phyloP scores from a whole-genome alignment of 116 monocot genomes.

The Posidonia oceanica region DNA sequence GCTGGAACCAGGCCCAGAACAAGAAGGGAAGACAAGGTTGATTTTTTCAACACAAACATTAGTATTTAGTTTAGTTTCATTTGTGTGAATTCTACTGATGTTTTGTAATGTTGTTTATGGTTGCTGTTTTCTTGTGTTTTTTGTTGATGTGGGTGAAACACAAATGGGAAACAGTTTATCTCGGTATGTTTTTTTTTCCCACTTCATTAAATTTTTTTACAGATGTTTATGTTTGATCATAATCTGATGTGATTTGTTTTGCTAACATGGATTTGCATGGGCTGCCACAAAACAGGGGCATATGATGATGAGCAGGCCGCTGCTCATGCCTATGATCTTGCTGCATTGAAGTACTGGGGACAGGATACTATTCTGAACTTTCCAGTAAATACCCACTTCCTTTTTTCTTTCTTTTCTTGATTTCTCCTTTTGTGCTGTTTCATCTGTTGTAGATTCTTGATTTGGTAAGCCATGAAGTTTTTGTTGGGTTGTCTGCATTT shows the following conservation, averaged over 20 bases:
- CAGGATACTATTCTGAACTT: slow-evolving; percentile 80
- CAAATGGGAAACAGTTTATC: slow-evolving; percentile 56
- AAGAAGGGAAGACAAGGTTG: slow-evolving; percentile 93
- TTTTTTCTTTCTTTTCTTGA: neutral
- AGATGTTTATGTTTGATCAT: neutral
- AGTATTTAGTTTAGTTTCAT: neutral
- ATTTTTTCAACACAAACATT: neutral
- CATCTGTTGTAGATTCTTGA: neutral
- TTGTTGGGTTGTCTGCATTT: neutral
- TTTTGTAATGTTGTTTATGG: neutral
- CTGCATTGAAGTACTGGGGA: slow-evolving; percentile 95
- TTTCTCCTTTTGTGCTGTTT: neutral
- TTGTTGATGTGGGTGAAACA: neutral
- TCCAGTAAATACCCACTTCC: slow-evolving; percentile 22
- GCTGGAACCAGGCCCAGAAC: slow-evolving; percentile 72
- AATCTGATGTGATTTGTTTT: neutral
- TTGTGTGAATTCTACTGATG: neutral
- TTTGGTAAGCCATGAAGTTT: too few species aligned
- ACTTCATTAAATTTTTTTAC: neutral
- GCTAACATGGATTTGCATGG: neutral
- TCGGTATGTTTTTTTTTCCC: slow-evolving; percentile 39
- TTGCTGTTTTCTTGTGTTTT: neutral
- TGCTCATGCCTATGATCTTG: slow-evolving; percentile 80
- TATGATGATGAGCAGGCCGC: slow-evolving; percentile 88
- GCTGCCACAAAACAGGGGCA: slow-evolving; percentile 30